phyloP scores from a whole-genome alignment of 192 early-diverging fungal species.

The Coemansia sp. region DNA sequence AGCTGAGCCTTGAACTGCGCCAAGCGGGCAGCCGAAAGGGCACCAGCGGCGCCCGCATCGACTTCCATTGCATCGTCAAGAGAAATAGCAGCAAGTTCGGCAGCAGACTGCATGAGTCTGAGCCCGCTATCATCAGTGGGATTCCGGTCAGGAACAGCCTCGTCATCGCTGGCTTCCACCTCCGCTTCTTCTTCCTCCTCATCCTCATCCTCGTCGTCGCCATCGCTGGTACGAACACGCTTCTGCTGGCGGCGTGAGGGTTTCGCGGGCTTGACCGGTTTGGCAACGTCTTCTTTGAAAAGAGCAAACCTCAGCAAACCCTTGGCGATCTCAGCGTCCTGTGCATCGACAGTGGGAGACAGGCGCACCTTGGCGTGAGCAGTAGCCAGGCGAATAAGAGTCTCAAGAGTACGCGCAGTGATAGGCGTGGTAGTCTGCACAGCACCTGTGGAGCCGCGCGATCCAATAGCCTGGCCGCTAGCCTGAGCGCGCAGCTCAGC shows the following conservation, averaged over 20 bases:
- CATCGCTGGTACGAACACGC: constrained; percentile 50
- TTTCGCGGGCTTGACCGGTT: constrained; percentile 45
- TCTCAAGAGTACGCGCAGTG: constrained; percentile 98
- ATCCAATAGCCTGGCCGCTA: constrained; percentile 47
- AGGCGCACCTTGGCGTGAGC: constrained; percentile 95
- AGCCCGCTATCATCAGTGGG: not conserved
- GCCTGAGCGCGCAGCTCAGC: constrained; percentile 81
- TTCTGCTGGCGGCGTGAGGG: constrained; percentile 36
- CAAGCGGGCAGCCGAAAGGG: constrained; percentile 22
- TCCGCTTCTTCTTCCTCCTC: not conserved
- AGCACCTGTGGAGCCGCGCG: constrained; percentile 58
- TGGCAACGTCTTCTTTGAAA: constrained; percentile 76
- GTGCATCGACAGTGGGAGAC: constrained; percentile 75
- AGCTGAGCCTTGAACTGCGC: constrained; percentile 59
- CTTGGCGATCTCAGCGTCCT: constrained; percentile 85
- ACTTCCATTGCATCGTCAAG: constrained; percentile 6
- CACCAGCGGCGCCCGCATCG: constrained; percentile 14
- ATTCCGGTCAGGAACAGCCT: not conserved
- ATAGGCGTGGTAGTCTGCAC: constrained; percentile 92
- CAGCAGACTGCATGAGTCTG: constrained; percentile 12
- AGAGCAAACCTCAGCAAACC: constrained; percentile 86
- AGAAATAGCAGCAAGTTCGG: not conserved
- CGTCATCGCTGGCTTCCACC: constrained; percentile 7
- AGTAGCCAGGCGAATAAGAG: constrained; percentile 93
- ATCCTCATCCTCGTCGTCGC: constrained; percentile 16